Evolutionary conservation across 2,329 filamentous ascomycete species (phyloP).

Genomic region (Orbilia oligospora): DNA sequence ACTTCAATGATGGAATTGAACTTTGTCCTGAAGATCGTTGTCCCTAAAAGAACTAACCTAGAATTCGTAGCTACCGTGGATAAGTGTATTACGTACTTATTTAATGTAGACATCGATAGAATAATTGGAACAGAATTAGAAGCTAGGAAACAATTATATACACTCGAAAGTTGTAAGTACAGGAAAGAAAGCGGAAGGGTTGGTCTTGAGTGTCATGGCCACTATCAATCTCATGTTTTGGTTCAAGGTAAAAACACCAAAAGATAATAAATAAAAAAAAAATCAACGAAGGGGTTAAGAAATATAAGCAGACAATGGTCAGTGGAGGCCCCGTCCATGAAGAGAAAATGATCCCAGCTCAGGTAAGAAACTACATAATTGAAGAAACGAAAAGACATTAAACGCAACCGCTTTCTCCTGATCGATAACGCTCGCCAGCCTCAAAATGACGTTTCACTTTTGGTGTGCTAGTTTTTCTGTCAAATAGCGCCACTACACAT

Average conservation of each 20-base stretch:
- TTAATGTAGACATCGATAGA: neutral
- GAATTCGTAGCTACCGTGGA: too few relatives aligned
- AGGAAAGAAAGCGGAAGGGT: conserved; percentile 38
- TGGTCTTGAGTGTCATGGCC: conserved; percentile 48
- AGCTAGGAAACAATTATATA: conserved; percentile 47
- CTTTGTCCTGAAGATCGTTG: neutral
- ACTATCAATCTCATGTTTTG: conserved; percentile 51
- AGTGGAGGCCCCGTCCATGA: conserved; percentile 11
- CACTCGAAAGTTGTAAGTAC: conserved; percentile 48
- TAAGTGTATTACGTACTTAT: neutral
- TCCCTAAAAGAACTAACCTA: too few relatives aligned
- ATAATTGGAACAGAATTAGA: conserved; percentile 5
- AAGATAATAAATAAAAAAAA: neutral
- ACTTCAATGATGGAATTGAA: conserved; percentile 15
- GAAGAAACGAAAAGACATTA: conserved; percentile 66
- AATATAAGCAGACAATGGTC: neutral
- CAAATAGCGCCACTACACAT: conserved; percentile 53
- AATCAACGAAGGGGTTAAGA: conserved; percentile 4
- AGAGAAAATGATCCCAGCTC: conserved; percentile 80
- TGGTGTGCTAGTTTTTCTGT: conserved; percentile 66
- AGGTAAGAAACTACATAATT: conserved; percentile 69
- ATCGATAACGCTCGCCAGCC: conserved; percentile 78
- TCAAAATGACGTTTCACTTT: conserved; percentile 70
- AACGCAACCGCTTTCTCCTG: conserved; percentile 77
- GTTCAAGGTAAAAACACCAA: conserved; percentile 22